Evolutionary conservation across 2,329 filamentous ascomycete genomes (phyloP), one percentile per base, ranked within the genome.

Genomic region (Elsinoe australis): DNA sequence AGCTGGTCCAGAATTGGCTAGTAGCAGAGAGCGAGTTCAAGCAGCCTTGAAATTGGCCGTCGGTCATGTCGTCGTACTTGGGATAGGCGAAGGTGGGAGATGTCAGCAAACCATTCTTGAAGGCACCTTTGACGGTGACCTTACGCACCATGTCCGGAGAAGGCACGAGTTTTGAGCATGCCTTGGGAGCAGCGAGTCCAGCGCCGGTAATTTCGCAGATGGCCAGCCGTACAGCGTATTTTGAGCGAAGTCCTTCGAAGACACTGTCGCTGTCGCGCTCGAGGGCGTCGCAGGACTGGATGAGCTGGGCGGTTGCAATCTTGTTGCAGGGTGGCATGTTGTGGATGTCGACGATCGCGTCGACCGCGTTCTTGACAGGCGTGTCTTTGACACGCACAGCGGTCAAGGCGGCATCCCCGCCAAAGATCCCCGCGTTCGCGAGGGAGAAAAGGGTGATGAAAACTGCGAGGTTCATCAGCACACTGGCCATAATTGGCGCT

Each of bases 1-100:
- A 84, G 18, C 78, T 82, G 1, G 72, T 80, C 79, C 79, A 83
- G 59, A 70, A 75, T 35, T 79, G 77, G 1, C 73, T 70, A 18
- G 72, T 68, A 14, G 70, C 69, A 36, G 74, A 72, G 1, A 84
- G 61, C 3, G 71, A 71, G 36, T 64, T 67, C 3, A 80, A 62
- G 54, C 80, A 85, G 7, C 64, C 56, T 36, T 69, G 65, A 18
- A 80, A 59, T 36, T 69, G 56, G 10, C 55, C 44, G 4, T 59
- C 56, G 19, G 58, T 66, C 24, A 60, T 46, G 28, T 51, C 49
- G 2, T 60, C 56, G 52, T 59, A 58, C 7, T 50, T 35, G 17
- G 48, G 51, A 29, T 52, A 56, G 15, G 54, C 29, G 10, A 47
- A 44, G 26, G 26, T 45, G 19, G 53, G 49, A 15, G 54, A 17